phyloP scores from a whole-genome alignment of 768 basidiomycete genomes.

The Psilocybe cyanescens region DNA sequence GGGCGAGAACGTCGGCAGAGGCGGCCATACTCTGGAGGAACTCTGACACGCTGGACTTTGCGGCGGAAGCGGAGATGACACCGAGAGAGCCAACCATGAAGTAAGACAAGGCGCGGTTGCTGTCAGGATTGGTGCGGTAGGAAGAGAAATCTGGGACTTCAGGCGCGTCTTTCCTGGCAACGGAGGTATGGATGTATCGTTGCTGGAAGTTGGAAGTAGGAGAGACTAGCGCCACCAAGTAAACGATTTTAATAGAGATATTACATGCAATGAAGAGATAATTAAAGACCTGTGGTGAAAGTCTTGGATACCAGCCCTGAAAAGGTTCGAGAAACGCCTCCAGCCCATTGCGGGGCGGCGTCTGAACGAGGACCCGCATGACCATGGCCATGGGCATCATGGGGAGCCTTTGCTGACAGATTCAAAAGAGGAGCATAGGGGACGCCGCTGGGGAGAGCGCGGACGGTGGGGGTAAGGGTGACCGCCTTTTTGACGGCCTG shows the following conservation, averaged over 20 bases:
- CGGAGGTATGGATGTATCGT: slow-evolving; percentile 80
- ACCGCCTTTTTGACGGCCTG: slow-evolving; percentile 82
- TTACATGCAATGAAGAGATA: not conserved
- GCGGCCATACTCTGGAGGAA: slow-evolving; percentile 97
- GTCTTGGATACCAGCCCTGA: slow-evolving; percentile 68
- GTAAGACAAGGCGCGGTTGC: slow-evolving; percentile 81
- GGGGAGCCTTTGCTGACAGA: slow-evolving; percentile 68
- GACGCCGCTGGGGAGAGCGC: slow-evolving; percentile 78
- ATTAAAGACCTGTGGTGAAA: slow-evolving; percentile 59
- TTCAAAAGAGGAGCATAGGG: slow-evolving; percentile 79
- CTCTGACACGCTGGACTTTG: slow-evolving; percentile 92
- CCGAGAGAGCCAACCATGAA: slow-evolving; percentile 93
- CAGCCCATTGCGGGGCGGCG: slow-evolving; percentile 63
- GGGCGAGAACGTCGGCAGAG: slow-evolving; percentile 95
- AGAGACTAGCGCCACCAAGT: slow-evolving; percentile 41
- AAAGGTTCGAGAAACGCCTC: slow-evolving; percentile 54
- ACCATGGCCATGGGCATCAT: slow-evolving; percentile 60
- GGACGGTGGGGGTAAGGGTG: slow-evolving; percentile 81
- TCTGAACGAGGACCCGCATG: slow-evolving; percentile 68
- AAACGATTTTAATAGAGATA: slow-evolving; percentile 5
- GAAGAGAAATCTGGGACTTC: slow-evolving; percentile 88
- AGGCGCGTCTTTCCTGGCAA: slow-evolving; percentile 67
- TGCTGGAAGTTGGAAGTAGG: slow-evolving; percentile 60
- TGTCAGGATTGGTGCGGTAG: slow-evolving; percentile 72
- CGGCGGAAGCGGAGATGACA: slow-evolving; percentile 90